Base-by-base conservation (phyloP, 2,329 filamentous ascomycete genomes). In the Stylonectria norvegica region DNA sequence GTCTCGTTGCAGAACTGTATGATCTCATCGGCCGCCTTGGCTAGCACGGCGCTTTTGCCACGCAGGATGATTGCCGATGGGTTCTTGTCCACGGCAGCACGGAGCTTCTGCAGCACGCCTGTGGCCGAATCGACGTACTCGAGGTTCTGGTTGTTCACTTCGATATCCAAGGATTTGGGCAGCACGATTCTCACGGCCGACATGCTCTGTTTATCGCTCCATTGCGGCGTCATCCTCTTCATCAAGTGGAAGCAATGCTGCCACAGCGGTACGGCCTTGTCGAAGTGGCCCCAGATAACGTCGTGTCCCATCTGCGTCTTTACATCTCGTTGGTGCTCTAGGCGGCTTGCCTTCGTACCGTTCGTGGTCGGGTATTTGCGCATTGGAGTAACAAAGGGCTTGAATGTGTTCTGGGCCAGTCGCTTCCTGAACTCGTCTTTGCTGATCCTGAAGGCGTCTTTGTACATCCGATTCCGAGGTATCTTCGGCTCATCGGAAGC, bases 301-400 rank as follows among this genome's bases (percentile, higher is more conserved):
- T 67, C 61, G 29, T 68, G 55, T 4, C 62, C 62, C 3, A 58
- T 44, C 45, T 73, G 71, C 5, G 61, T 59, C n/a, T 51, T 52
- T 12, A 64, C 48, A 50, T 60, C 51, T 36, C 43, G 30, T 33
- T 37, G 18, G 46, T 57, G 39, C 39, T 48, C 29, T 9, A 34
- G 25, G 31, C 43, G 30, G 34, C 57, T 63, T 33, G 50, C 43
- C 22, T 47, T 42, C 5, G 48, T 55, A 12, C 57, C 55, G 5
- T 34, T 31, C 4, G 37, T 16, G 22, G 50, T 55, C n/a, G 61
- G 62, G 16, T 64, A 64, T 23, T 51, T 41, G 15, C 52, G 51
- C 10, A 52, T 48, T 10, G 43, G 45, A 5, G 58, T 59, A 15
- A 61, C 57, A 7, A 61, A 52, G 4, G 61, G 45, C 17, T 58